Evolutionary conservation across 257 asterid genomes (phyloP).

Genomic region (Solanum virginianum): DNA sequence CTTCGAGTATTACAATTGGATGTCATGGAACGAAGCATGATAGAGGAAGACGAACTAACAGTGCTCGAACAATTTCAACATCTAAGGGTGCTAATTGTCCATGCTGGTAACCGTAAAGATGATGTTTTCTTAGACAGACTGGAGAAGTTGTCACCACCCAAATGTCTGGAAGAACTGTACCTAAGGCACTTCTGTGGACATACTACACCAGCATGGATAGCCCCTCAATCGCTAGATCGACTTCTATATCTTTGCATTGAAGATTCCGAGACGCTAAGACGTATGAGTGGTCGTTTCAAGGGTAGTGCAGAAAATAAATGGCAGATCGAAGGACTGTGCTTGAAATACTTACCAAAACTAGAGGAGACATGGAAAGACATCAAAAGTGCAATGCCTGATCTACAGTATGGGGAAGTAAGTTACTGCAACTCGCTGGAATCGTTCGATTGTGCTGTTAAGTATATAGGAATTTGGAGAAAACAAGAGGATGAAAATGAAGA

Average conservation of each 20-base stretch:
- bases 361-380: not conserved
- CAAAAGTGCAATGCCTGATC: not conserved
- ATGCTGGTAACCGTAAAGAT: not conserved
- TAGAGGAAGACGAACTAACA: slow-evolving; percentile 4
- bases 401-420: slow-evolving; percentile 4
- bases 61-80: not conserved
- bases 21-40: slow-evolving; percentile 3
- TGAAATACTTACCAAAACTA: slow-evolving; percentile 11
- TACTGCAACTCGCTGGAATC: slow-evolving; percentile 2
- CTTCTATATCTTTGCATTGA: slow-evolving; percentile 18
- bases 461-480: not conserved
- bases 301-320: not conserved
- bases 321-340: slow-evolving; percentile 10
- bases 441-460: not conserved
- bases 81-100: not conserved
- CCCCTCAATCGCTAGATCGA: slow-evolving; percentile 1
- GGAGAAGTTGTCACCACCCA: not conserved
- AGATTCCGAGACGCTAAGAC: not conserved
- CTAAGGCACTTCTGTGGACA: slow-evolving; percentile 8
- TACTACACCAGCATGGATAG: slow-evolving; percentile 14
- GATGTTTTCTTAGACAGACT: not conserved
- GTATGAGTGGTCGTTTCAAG: not conserved
- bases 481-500: not conserved
- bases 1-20: slow-evolving; percentile 14
- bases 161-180: slow-evolving; percentile 7